These are phyloP conservation scores for Zygotorulaspora florentina DNA, from an alignment of 805 yeast species.

Conservation along the genomic window DNA sequence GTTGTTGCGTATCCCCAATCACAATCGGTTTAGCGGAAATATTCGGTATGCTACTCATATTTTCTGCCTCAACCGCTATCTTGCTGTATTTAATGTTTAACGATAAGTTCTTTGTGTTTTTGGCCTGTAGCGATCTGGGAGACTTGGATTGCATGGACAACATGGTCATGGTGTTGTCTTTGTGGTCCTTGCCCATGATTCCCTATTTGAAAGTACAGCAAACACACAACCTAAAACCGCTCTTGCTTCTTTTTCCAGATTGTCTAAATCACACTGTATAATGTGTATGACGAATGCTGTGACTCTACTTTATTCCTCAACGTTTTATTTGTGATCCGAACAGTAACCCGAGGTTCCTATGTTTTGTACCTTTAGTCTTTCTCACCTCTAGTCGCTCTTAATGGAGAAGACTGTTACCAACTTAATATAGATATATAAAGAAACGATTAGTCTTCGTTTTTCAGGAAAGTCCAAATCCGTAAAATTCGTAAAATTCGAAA, in stretches of 20 bases:
- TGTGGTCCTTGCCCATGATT: neutral
- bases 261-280: too few species aligned
- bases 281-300: too few species aligned
- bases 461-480: too few species aligned
- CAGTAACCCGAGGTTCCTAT: too few species aligned
- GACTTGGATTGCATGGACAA: constrained; percentile 10
- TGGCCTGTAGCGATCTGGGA: constrained; percentile 23
- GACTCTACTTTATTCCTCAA: too few species aligned
- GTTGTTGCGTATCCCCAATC: neutral
- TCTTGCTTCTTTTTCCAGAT: neutral
- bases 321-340: too few species aligned
- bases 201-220: neutral
- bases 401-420: too few species aligned
- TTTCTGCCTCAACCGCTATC: neutral
- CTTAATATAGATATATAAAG: too few species aligned
- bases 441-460: too few species aligned
- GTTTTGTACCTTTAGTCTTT: too few species aligned
- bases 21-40: constrained; percentile 1
- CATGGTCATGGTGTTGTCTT: neutral
- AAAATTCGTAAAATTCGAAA: too few species aligned
- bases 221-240: neutral
- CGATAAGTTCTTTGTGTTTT: constrained; percentile 32
- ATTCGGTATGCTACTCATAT: constrained; percentile 1
- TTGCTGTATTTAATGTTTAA: constrained; percentile 14
- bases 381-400: too few species aligned